Conservation (phyloP, 139 green algal species). For the Protoeuglena noctilucae region DNA sequence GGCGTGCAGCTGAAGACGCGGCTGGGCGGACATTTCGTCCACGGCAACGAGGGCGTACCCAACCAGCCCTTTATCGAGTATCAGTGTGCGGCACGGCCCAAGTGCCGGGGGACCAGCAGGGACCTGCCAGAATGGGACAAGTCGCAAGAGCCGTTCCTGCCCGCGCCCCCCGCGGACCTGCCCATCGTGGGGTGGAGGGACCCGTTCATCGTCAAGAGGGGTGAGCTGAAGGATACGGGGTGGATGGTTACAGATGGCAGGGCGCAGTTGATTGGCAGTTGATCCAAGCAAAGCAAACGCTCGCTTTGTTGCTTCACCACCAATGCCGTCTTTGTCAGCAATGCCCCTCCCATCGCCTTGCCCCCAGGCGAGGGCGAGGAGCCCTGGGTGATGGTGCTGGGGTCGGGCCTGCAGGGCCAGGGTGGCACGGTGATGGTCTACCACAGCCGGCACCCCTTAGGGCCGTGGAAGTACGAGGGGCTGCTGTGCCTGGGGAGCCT, state of each 20-base stretch:
- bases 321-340: too few species aligned
- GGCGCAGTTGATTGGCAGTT: too few species aligned
- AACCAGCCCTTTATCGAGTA: constrained; percentile 59
- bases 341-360: too few species aligned
- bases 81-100: too few species aligned
- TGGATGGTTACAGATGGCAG: too few species aligned
- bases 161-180: neutral
- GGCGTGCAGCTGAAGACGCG: neutral
- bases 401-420: neutral
- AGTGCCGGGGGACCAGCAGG: too few species aligned
- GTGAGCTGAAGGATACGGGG: neutral
- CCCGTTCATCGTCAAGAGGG: neutral
- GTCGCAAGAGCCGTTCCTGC: neutral
- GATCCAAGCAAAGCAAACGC: too few species aligned
- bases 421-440: neutral
- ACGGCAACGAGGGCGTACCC: constrained; percentile 15
- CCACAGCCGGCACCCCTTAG: neutral
- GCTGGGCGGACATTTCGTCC: neutral
- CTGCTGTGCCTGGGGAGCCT: neutral
- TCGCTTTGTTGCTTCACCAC: too few species aligned
- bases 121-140: neutral
- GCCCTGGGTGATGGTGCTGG: neutral
- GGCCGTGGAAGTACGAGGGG: neutral
- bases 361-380: too few species aligned
- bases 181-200: neutral